A percentile compares a stretch with the other conserved stretches of the same genome.
Evolutionary conservation across 257 asterid genomes (phyloP).

Genomic region (Solanum neorickii): DNA sequence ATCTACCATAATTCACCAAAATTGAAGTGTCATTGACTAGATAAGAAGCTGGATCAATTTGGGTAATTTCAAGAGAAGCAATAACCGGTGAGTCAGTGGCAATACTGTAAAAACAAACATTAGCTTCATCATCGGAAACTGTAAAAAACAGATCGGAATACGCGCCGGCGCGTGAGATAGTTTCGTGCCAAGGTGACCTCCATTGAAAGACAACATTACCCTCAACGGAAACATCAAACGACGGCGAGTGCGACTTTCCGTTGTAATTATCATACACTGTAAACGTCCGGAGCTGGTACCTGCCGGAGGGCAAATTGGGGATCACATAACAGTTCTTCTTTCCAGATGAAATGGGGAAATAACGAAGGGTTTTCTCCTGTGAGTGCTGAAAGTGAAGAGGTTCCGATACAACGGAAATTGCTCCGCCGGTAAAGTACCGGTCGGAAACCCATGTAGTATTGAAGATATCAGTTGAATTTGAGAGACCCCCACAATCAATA

Average conservation of each 20-base stretch:
- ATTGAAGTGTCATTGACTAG: constrained; percentile 9
- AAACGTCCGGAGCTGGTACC: constrained; percentile 59
- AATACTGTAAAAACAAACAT: constrained; percentile 84
- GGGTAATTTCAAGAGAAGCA: constrained; percentile 50
- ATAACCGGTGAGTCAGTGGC: constrained; percentile 92
- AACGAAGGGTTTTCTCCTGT: constrained; percentile 83
- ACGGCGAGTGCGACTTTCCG: constrained; percentile 73
- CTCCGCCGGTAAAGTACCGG: constrained; percentile 70
- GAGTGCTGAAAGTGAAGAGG: constrained; percentile 66
- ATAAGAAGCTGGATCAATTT: constrained; percentile 48
- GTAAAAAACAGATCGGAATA: constrained; percentile 77
- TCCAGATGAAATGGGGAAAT: constrained; percentile 73
- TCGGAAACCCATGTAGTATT: constrained; percentile 74
- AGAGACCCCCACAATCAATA: constrained; percentile 75
- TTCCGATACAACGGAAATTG: constrained; percentile 68
- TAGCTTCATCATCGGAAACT: constrained; percentile 22
- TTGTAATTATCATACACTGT: constrained; percentile 83
- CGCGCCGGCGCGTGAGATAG: constrained; percentile 60
- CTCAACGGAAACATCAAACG: constrained; percentile 83
- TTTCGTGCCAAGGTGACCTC: constrained; percentile 81
- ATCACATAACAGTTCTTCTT: constrained; percentile 82
- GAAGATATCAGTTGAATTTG: constrained; percentile 62
- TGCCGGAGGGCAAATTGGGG: constrained; percentile 17
- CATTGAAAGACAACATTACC: constrained; percentile 84
- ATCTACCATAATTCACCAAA: constrained; percentile 73